Evolutionary conservation across 2,329 filamentous ascomycete genomes (phyloP).

Genomic region (Metarhizium humberi): DNA sequence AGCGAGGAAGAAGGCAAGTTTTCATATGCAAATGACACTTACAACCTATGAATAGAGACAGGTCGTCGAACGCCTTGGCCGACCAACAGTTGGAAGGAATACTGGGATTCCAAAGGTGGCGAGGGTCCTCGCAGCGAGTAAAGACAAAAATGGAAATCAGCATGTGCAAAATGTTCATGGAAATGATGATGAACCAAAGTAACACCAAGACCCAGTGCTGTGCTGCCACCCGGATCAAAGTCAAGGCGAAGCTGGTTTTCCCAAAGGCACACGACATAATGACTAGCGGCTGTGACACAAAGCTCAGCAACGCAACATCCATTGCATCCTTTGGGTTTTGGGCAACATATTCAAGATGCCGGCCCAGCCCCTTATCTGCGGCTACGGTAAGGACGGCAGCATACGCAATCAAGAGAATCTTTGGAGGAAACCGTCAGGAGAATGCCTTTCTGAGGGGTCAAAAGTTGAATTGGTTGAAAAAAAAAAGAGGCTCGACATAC

Average conservation of each 20-base stretch:
- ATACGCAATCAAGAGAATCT: slow-evolving; percentile 4
- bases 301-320: slow-evolving; percentile 5
- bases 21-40: not conserved
- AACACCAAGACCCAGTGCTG: slow-evolving; percentile 4
- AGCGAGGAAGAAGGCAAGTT: not conserved
- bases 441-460: not conserved
- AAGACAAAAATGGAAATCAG: slow-evolving; percentile 6
- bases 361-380: slow-evolving; percentile 6
- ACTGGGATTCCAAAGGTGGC: slow-evolving; percentile 5
- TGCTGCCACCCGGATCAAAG: slow-evolving; percentile 4
- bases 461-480: not conserved
- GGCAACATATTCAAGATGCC: slow-evolving; percentile 2
- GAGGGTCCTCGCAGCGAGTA: slow-evolving; percentile 3
- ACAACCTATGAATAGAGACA: slow-evolving; percentile 7
- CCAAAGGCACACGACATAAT: slow-evolving; percentile 8
- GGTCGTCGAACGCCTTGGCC: not conserved
- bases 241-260: slow-evolving; percentile 7
- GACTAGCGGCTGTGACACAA: slow-evolving; percentile 6
- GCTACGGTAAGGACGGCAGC: slow-evolving; percentile 3
- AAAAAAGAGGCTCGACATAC: not conserved
- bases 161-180: slow-evolving; percentile 4
- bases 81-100: slow-evolving; percentile 4
- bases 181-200: slow-evolving; percentile 6
- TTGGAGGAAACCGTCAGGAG: not conserved
- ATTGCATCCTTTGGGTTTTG: slow-evolving; percentile 2